Evolutionary conservation across 768 basidiomycete species (phyloP).

Genomic region (Russula dissimulans): DNA sequence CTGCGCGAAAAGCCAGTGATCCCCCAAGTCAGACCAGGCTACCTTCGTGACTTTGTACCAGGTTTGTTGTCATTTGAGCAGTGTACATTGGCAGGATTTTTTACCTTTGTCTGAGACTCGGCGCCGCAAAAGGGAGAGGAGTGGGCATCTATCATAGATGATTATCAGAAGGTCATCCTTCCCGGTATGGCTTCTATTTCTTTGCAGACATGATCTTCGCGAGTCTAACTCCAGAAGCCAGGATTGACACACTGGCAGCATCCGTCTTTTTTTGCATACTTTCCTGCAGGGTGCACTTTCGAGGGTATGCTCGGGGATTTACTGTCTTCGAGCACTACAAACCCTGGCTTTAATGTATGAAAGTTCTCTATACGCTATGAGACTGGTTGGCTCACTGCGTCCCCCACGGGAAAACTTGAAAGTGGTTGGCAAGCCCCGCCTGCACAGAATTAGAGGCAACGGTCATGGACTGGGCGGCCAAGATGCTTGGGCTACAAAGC

Average conservation of each 20-base stretch:
- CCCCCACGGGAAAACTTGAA: neutral
- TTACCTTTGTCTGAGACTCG: slow-evolving; percentile 27
- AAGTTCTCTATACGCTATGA: neutral
- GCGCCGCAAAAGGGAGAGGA: slow-evolving; percentile 67
- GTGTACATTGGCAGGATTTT: slow-evolving; percentile 12
- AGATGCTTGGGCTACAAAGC: slow-evolving; percentile 61
- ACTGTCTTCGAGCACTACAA: slow-evolving; percentile 61
- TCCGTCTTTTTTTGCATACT: slow-evolving; percentile 85
- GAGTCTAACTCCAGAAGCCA: slow-evolving; percentile 20
- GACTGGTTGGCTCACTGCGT: neutral
- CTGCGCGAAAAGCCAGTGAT: slow-evolving; percentile 57
- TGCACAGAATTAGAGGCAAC: slow-evolving; percentile 86
- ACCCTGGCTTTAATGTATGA: slow-evolving; percentile 81
- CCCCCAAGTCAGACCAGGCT: slow-evolving; percentile 78
- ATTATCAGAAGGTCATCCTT: slow-evolving; percentile 74
- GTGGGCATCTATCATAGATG: slow-evolving; percentile 61
- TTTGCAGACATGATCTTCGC: too few species aligned
- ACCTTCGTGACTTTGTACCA: slow-evolving; percentile 60
- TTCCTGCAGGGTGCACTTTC: slow-evolving; percentile 69
- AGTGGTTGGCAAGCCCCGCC: slow-evolving; percentile 88
- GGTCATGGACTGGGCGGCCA: slow-evolving; percentile 87
- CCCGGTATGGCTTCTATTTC: slow-evolving; percentile 46
- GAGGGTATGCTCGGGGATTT: slow-evolving; percentile 79
- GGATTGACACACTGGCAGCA: slow-evolving; percentile 90
- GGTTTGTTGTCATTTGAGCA: slow-evolving; percentile 28